A percentile compares a stretch with the other conserved stretches of the same genome.
These are phyloP conservation scores for Schwanniomyces polymorphus DNA, from an alignment of 805 yeast genomes.

Conservation along the genomic window DNA sequence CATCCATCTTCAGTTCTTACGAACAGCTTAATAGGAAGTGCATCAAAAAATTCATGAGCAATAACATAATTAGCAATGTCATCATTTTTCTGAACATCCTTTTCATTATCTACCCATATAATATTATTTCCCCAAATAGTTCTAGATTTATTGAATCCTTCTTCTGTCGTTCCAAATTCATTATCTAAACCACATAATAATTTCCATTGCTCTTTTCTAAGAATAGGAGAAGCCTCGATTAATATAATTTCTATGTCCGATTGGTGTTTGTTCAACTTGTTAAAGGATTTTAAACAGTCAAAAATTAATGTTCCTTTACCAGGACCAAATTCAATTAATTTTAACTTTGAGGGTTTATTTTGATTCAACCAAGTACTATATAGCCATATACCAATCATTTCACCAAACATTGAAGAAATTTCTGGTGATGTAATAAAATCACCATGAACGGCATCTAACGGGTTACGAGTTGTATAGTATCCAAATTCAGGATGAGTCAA, in stretches of 20 bases:
- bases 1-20: constrained; percentile 65
- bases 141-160: constrained; percentile 34
- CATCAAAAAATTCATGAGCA: constrained; percentile 89
- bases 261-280: constrained; percentile 30
- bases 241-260: constrained; percentile 47
- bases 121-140: constrained; percentile 55
- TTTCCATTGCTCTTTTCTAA: constrained; percentile 56
- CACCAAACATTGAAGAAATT: constrained; percentile 85
- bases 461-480: constrained; percentile 76
- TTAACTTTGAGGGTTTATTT: constrained; percentile 46
- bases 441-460: constrained; percentile 59
- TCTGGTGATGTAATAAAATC: constrained; percentile 88
- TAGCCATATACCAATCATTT: constrained; percentile 76
- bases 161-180: constrained; percentile 18
- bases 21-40: constrained; percentile 75
- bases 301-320: constrained; percentile 79
- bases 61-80: constrained; percentile 57
- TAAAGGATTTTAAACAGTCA: constrained; percentile 56
- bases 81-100: constrained; percentile 33
- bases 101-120: constrained; percentile 61
- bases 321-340: constrained; percentile 79
- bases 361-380: constrained; percentile 59
- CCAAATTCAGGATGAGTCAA: constrained; percentile 76
- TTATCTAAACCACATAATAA: constrained; percentile 41
- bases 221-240: constrained; percentile 71